A percentile compares a stretch with the other conserved stretches of the same genome.
These are phyloP conservation scores for Pisolithus thermaeus DNA, from an alignment of 1,284 basidiomycete genomes.

Conservation along the genomic window DNA sequence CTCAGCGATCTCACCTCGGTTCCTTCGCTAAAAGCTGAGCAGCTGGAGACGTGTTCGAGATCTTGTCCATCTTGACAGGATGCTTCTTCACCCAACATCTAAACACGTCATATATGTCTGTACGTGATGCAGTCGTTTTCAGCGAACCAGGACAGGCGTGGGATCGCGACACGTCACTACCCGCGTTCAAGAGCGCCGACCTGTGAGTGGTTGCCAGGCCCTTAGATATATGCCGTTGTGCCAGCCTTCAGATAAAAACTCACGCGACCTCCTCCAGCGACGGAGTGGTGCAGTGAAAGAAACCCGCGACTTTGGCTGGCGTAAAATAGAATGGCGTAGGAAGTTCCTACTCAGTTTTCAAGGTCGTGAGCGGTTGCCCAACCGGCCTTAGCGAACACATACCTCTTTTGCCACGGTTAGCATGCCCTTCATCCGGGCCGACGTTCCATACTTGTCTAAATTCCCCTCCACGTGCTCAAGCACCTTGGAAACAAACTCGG, in stretches of 20 bases:
- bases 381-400: slow-evolving; percentile 16
- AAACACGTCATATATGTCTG: slow-evolving; percentile 78
- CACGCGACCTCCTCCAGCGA: slow-evolving; percentile 71
- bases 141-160: slow-evolving; percentile 87
- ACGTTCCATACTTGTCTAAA: slow-evolving; percentile 69
- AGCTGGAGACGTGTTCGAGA: slow-evolving; percentile 68
- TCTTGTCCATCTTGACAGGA: slow-evolving; percentile 81
- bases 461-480: slow-evolving; percentile 69
- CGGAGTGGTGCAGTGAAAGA: slow-evolving; percentile 81
- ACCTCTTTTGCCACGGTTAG: slow-evolving; percentile 85
- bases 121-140: slow-evolving; percentile 80
- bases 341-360: slow-evolving; percentile 56
- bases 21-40: slow-evolving; percentile 59
- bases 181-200: slow-evolving; percentile 85
- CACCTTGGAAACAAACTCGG: slow-evolving; percentile 68
- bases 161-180: slow-evolving; percentile 81
- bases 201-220: slow-evolving; percentile 32
- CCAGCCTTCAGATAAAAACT: slow-evolving; percentile 26
- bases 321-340: slow-evolving; percentile 88
- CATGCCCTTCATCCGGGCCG: slow-evolving; percentile 91
- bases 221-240: background rate
- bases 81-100: slow-evolving; percentile 77
- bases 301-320: slow-evolving; percentile 73
- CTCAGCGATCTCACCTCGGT: slow-evolving; percentile 46
- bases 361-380: background rate